Base-by-base conservation (phyloP, 2,329 filamentous ascomycete species). In the Ophiostoma sp. region DNA sequence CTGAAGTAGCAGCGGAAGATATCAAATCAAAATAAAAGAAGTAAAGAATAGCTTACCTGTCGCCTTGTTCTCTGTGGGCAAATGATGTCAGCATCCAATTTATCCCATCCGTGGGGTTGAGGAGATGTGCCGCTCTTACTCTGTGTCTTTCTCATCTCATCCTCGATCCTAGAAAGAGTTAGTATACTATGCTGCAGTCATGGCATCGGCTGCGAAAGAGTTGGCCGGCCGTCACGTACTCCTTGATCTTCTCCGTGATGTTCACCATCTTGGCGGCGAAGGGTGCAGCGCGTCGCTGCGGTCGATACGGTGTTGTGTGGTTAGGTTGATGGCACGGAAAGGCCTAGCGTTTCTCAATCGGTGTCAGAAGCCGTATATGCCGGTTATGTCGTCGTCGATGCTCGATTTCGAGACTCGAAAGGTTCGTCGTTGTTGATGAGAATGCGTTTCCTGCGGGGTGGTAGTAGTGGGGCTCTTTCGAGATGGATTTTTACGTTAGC, bases 231-330 rank as follows among this genome's bases (percentile, higher is more conserved):
- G 16, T 2, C 7, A 66, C 89, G 76, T 81, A 97, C 94, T 98
- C 95, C 85, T 99, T 99, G 83, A 99, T 99, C 86, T 97, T 98
- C 68, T 99, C 96, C 73, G 95, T 98, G 74, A 99, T 99, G 83
- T 98, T 98, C 80, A 98, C 95, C 95, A 99, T 99, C 76, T 81
- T 85, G 69, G 69, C 72, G 44, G 76, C 58, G 2, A 27, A 27
- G 66, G 45, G 68, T 47, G 70, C 70, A 71, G 70, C 71, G 38
- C n/a, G 65, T 62, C 60, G 68, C 68, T 69, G 68, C 67, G n/a
- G 44, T 60, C 65, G 58, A 16, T n/a, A 7, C 12, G 11, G 27
- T 60, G 27, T 8, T 62, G n/a, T 64, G 16, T 27, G 41, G 18
- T 2, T 41, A 8, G 16, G 14, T 42, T 36, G 9, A 16, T 8